Evolutionary conservation across 108 stramenopile species (phyloP).

Genomic region (Nitzschia putrida): DNA sequence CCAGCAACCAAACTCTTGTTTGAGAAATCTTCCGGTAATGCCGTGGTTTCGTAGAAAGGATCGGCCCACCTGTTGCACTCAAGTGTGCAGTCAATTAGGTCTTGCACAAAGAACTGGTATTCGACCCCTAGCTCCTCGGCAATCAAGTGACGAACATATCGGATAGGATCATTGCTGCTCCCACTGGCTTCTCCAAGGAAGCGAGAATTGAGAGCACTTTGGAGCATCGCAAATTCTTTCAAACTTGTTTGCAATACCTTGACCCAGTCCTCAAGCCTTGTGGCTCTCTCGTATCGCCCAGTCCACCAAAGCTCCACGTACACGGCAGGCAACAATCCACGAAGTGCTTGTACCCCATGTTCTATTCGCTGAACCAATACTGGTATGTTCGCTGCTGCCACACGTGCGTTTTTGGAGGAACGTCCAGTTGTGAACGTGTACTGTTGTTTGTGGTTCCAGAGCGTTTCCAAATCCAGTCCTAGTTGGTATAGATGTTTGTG

Average conservation of each 20-base stretch:
- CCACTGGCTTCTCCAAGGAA: conserved; percentile 37
- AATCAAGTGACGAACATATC: conserved; percentile 26
- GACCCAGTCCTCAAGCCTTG: conserved; percentile 17
- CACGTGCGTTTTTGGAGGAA: conserved; percentile 23
- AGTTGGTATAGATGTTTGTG: conserved; percentile 21
- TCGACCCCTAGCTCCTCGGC: conserved; percentile 30
- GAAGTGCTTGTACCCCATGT: conserved; percentile 14
- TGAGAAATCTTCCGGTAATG: too few relatives aligned
- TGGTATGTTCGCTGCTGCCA: conserved; percentile 35
- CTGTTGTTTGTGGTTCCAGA: conserved; percentile 20
- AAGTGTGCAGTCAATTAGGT: conserved; percentile 20
- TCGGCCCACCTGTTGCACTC: conserved; percentile 7
- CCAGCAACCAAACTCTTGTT: neutral
- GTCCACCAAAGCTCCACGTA: conserved; percentile 10
- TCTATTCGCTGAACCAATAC: conserved; percentile 27
- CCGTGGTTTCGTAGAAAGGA: neutral
- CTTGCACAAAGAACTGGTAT: conserved; percentile 24
- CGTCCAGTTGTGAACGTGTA: conserved; percentile 34
- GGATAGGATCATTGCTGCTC: neutral
- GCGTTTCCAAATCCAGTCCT: conserved; percentile 17
- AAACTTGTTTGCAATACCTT: conserved; percentile 21
- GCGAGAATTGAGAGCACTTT: conserved; percentile 30
- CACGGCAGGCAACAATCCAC: conserved; percentile 23
- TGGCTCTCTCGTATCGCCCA: neutral
- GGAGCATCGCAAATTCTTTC: conserved; percentile 31